Evolutionary conservation across 306 rosid genomes (phyloP).

Genomic region (Hippophae rhamnoides): DNA sequence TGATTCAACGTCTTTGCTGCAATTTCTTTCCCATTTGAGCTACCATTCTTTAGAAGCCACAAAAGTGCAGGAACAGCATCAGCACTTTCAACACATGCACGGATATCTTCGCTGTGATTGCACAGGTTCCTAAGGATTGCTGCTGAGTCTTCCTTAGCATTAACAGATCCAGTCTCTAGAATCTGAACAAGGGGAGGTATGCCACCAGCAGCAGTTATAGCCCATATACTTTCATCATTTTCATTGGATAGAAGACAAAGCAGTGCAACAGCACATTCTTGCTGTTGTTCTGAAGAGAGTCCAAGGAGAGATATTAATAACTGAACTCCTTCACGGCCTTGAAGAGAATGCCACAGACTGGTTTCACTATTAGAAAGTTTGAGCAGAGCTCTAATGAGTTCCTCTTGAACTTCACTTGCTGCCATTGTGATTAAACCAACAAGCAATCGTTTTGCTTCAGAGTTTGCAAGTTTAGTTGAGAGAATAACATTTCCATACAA

Average conservation of each 20-base stretch:
- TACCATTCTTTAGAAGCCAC: conserved; percentile 96
- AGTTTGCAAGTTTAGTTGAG: conserved; percentile 60
- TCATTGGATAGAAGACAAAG: conserved; percentile 84
- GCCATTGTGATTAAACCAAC: conserved; percentile 99
- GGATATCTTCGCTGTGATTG: conserved; percentile 98
- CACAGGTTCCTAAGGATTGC: conserved; percentile 83
- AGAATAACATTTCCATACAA: conserved; percentile 77
- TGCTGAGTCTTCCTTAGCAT: conserved; percentile 98
- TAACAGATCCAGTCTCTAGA: conserved; percentile 86
- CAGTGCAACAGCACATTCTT: conserved; percentile 96
- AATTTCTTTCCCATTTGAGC: conserved; percentile 92
- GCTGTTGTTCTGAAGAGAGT: conserved; percentile 97
- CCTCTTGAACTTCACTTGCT: conserved; percentile 79
- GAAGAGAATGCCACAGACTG: conserved; percentile 86
- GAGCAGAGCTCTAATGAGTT: conserved; percentile 74
- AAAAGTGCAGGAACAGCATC: conserved; percentile 96
- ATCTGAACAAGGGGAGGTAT: conserved; percentile 99
- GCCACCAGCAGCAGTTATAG: conserved; percentile 99
- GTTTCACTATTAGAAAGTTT: conserved; percentile 70
- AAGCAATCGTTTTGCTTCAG: conserved; percentile 86
- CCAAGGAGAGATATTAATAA: conserved; percentile 91
- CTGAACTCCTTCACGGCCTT: conserved; percentile 96
- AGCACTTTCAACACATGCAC: conserved; percentile 98
- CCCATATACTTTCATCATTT: conserved; percentile 98
- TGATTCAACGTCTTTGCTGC: conserved; percentile 95